These are phyloP conservation scores for Pythium grandisporangium DNA, from an alignment of 352 stramenopile genomes.

Conservation along the genomic window DNA sequence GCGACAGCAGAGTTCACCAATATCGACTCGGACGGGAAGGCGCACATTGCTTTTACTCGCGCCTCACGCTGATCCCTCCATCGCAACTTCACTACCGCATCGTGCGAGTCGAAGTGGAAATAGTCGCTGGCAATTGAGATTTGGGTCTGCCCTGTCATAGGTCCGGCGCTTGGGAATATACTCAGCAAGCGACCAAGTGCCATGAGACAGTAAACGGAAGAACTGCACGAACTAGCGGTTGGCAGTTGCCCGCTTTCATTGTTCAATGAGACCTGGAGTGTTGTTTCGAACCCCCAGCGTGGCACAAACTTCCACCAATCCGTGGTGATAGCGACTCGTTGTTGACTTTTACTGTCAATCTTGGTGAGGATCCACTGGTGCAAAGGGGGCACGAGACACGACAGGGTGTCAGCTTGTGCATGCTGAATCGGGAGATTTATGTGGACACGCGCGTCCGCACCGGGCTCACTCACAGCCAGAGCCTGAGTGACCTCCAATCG, in stretches of 20 bases:
- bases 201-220: constrained; percentile 17
- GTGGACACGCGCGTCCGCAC: constrained; percentile 5
- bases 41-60: constrained; percentile 21
- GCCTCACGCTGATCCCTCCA: constrained; percentile 29
- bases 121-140: constrained; percentile 36
- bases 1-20: not conserved
- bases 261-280: constrained; percentile 43
- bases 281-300: constrained; percentile 7
- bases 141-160: constrained; percentile 31
- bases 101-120: constrained; percentile 51
- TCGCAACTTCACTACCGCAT: constrained; percentile 31
- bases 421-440: constrained; percentile 16
- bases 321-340: constrained; percentile 6
- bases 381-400: constrained; percentile 27
- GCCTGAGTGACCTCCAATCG: constrained; percentile 4
- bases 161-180: constrained; percentile 26
- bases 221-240: not conserved
- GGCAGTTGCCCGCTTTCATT: constrained; percentile 9
- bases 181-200: constrained; percentile 19
- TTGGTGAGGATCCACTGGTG: constrained; percentile 20
- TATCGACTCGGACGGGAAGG: constrained; percentile 2
- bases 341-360: constrained; percentile 2
- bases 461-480: constrained; percentile 5
- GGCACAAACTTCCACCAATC: constrained; percentile 17
- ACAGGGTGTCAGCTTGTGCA: constrained; percentile 15